Evolutionary conservation across 306 rosid species (phyloP), one percentile per base, ranked within the genome.

Genomic region (Dryas alaskensis): DNA sequence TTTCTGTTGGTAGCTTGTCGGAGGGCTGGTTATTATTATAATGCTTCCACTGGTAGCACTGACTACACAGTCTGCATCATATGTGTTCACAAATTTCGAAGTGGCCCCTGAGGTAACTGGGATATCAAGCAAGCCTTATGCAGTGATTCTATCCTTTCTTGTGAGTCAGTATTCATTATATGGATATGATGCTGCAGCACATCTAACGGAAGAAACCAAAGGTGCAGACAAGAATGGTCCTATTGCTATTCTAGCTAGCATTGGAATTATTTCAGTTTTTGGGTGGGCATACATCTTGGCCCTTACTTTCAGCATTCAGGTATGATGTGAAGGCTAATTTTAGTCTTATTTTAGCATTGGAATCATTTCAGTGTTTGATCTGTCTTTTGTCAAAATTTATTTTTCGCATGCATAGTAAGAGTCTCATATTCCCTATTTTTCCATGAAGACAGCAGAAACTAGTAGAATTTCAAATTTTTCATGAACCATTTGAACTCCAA

Each of bases 131-230:
- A 92, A 86, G 62, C 98, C 98, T n/a, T 92, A 92, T 84, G 98
- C 90, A 31, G 92, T 86, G 48, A 66, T 92, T 76, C 81, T 92
- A 49, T 80, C 98, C 43, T 84, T 92, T 80, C 98, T 92, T 50
- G 93, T 92, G 6, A 92, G 98, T 69, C 93, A 89, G 76, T 92
- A 92, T 74, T 92, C 96, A 27, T 85, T 92, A 0, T 92, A 88
- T 72, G 97, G 97, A 78, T 92, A 92, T 67, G 97, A 92, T 85
- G 96, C 97, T 39, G 96, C 97, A 60, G 97, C 96, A 46, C 97
- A 92, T 86, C 58, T 92, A 58, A 92, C 97, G 5, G 93, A 92
- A 81, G 97, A 92, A 87, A 89, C 97, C 57, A 92, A 78, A 86
- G 93, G 92, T 25, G 96, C 97, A 14, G 97, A 89, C 76, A 92